phyloP scores from a whole-genome alignment of 768 basidiomycete species.

The Gelatoporia subvermispora region DNA sequence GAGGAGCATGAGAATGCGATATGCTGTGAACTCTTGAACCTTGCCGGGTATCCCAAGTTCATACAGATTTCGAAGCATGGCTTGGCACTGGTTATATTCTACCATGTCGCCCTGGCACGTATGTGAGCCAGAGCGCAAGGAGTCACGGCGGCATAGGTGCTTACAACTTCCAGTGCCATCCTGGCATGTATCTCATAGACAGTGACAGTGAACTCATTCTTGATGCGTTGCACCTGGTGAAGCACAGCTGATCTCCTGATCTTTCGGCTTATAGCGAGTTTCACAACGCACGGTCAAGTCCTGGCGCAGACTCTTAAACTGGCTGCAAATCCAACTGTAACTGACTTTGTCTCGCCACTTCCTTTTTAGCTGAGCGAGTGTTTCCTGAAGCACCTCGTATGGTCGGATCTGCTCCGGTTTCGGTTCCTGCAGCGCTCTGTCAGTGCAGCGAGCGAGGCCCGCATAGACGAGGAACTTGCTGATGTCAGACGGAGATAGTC shows the following conservation, averaged over 20 bases:
- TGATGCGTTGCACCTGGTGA: conserved; percentile 91
- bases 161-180: conserved; percentile 89
- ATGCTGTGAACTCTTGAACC: conserved; percentile 94
- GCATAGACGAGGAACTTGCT: conserved; percentile 37
- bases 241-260: conserved; percentile 6
- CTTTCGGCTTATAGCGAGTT: conserved; percentile 6
- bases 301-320: conserved; percentile 96
- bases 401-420: conserved; percentile 93
- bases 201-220: conserved; percentile 95
- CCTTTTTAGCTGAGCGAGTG: conserved; percentile 79
- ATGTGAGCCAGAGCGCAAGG: conserved; percentile 4
- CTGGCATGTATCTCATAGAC: conserved; percentile 99
- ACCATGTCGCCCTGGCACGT: conserved; percentile 83
- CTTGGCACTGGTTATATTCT: conserved; percentile 98
- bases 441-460: neutral
- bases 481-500: conserved; percentile 92
- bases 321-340: conserved; percentile 93
- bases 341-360: conserved; percentile 77
- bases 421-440: conserved; percentile 63
- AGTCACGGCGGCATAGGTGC: conserved; percentile 14
- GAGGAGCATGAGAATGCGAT: conserved; percentile 92
- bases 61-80: conserved; percentile 83
- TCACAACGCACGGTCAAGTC: conserved; percentile 85
- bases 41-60: conserved; percentile 91
- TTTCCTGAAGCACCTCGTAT: conserved; percentile 75